Percentiles rank a stretch among this genome's conserved stretches.
These are phyloP conservation scores for Naumovozyma castellii DNA, from an alignment of 805 yeast genomes.

Conservation along the genomic window DNA sequence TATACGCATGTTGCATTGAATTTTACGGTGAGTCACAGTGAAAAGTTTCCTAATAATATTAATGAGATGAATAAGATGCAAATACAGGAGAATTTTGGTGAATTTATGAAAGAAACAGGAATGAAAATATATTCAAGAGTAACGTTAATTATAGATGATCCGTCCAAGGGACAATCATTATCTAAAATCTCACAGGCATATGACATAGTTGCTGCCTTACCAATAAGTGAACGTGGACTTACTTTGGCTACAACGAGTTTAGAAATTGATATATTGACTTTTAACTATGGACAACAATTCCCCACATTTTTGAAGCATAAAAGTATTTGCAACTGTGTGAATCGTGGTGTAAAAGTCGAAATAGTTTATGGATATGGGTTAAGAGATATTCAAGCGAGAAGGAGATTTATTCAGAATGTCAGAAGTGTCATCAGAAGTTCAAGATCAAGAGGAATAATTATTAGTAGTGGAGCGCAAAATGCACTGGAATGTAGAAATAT, in stretches of 20 bases:
- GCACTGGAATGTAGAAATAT: constrained; percentile 55
- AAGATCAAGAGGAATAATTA: constrained; percentile 66
- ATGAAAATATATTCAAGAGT: constrained; percentile 55
- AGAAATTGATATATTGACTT: constrained; percentile 74
- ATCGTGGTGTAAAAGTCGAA: constrained; percentile 76
- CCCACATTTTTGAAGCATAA: constrained; percentile 79
- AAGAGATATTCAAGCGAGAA: constrained; percentile 36
- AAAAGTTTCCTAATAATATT: constrained; percentile 41
- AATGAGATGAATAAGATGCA: constrained; percentile 38
- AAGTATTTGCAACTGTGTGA: constrained; percentile 71
- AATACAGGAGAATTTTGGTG: constrained; percentile 20
- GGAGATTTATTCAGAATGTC: constrained; percentile 60
- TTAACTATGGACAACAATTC: constrained; percentile 53
- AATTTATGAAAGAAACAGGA: constrained; percentile 28
- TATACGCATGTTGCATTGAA: constrained; percentile 74
- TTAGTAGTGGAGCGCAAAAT: constrained; percentile 63
- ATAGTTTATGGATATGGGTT: constrained; percentile 55
- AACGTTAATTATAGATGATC: constrained; percentile 69
- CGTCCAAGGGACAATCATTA: constrained; percentile 56
- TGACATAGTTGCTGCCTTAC: constrained; percentile 77
- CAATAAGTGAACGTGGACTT: constrained; percentile 69
- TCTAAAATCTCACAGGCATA: constrained; percentile 35
- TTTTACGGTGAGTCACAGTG: constrained; percentile 42
- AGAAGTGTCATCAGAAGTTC: constrained; percentile 72
- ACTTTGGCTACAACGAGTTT: constrained; percentile 63